Percentiles rank a stretch among this genome's conserved stretches.
These are phyloP conservation scores for Draba incana DNA, from an alignment of 345 rosid species.

Conservation along the genomic window DNA sequence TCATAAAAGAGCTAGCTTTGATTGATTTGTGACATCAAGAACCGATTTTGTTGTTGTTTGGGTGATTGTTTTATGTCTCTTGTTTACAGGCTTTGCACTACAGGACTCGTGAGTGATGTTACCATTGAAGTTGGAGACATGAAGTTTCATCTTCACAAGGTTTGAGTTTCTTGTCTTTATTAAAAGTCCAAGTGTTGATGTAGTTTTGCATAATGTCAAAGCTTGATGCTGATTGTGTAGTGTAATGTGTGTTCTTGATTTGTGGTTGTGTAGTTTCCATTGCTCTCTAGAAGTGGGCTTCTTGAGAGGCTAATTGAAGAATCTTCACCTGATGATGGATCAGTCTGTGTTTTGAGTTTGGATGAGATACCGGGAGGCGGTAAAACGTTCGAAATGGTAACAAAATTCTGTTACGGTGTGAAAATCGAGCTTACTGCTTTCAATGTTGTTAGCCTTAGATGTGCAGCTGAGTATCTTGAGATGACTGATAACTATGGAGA, in stretches of 20 bases:
- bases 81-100: slow-evolving; percentile 59
- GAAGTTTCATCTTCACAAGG: slow-evolving; percentile 88
- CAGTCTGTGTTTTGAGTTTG: slow-evolving; percentile 50
- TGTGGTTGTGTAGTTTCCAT: slow-evolving; percentile 58
- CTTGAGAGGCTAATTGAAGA: slow-evolving; percentile 60
- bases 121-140: slow-evolving; percentile 62
- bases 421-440: slow-evolving; percentile 59
- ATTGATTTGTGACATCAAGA: background rate
- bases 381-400: slow-evolving; percentile 59
- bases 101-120: slow-evolving; percentile 78
- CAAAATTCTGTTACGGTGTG: slow-evolving; percentile 70
- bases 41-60: background rate
- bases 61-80: slow-evolving; percentile 11
- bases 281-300: slow-evolving; percentile 70
- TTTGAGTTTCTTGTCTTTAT: slow-evolving; percentile 16
- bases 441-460: slow-evolving; percentile 66
- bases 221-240: slow-evolving; percentile 8
- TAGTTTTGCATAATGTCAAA: background rate
- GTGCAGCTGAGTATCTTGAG: slow-evolving; percentile 71
- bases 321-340: slow-evolving; percentile 43
- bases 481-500: slow-evolving; percentile 72
- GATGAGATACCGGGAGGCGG: slow-evolving; percentile 76
- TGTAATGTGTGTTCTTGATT: background rate
- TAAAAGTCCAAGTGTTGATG: background rate
- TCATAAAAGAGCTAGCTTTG: background rate